These are phyloP conservation scores for Aureobasidium subglaciale DNA, from an alignment of 2,329 filamentous ascomycete genomes.

Conservation along the genomic window DNA sequence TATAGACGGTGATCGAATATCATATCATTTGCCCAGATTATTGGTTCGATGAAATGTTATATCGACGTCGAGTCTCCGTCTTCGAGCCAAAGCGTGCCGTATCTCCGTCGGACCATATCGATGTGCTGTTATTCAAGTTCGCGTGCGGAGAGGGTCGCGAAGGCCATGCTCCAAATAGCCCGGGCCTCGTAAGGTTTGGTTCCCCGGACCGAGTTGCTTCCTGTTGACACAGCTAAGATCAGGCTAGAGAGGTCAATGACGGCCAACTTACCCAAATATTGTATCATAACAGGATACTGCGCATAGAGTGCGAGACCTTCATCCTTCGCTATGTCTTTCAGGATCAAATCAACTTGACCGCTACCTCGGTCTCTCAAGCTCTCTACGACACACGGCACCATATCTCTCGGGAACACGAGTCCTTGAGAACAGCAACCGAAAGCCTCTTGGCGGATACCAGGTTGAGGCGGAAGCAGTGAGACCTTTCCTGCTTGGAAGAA, in stretches of 20 bases:
- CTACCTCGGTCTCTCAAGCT: neutral
- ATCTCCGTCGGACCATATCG: no score
- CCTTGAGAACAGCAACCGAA: constrained; percentile 31
- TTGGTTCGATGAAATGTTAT: no score
- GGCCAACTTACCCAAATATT: neutral
- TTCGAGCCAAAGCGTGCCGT: no score
- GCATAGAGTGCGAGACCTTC: neutral
- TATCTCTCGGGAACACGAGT: constrained; percentile 24
- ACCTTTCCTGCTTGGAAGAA: constrained; percentile 19
- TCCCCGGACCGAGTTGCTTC: neutral
- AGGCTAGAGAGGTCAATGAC: no score
- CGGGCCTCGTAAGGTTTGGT: neutral
- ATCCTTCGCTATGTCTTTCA: neutral
- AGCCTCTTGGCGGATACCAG: constrained; percentile 18
- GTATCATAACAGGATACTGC: neutral
- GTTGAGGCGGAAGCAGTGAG: constrained; percentile 16
- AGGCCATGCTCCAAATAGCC: neutral
- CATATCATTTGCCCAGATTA: no score
- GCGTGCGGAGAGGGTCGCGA: no score
- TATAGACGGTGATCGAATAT: no score
- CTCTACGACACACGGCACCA: neutral
- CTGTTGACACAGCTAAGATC: neutral
- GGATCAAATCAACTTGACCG: neutral
- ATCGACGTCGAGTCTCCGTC: no score
- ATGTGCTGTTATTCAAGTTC: no score